Percentiles rank a stretch among this genome's conserved stretches.
Evolutionary conservation across 371 early-diverging fungal species (phyloP).

Genomic region (Haplosporangium sp.): DNA sequence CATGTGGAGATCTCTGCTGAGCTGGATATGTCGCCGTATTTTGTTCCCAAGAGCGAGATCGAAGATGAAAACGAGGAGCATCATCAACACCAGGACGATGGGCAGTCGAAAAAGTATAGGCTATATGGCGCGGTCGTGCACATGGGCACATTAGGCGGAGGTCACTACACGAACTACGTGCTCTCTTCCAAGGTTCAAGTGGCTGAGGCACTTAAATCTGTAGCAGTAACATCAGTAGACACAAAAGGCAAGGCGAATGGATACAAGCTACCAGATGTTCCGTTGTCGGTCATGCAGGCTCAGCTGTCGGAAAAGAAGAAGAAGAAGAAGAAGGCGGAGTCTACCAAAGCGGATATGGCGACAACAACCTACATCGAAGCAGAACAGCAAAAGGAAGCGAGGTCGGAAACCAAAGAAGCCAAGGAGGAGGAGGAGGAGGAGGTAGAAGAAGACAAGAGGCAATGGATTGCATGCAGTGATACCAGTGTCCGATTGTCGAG

Average conservation of each 20-base stretch:
- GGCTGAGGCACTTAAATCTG: not conserved
- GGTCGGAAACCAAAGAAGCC: not conserved
- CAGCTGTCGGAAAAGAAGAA: conserved; percentile 19
- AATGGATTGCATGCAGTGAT: conserved; percentile 51
- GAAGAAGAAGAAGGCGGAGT: conserved; percentile 22
- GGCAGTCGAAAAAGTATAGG: conserved; percentile 60
- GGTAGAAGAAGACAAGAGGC: conserved; percentile 9
- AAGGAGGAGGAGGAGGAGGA: conserved; percentile 5
- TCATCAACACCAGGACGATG: conserved; percentile 2
- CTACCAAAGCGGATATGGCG: not conserved
- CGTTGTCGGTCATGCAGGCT: conserved; percentile 22
- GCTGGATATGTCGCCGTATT: conserved; percentile 65
- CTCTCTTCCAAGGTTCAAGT: conserved; percentile 50
- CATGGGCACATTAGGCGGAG: conserved; percentile 75
- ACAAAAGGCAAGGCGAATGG: conserved; percentile 18
- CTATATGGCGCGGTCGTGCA: conserved; percentile 86
- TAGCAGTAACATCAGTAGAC: not conserved
- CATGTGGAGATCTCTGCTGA: conserved; percentile 60
- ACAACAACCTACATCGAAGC: not conserved
- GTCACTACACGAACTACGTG: conserved; percentile 81
- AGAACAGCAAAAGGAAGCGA: not conserved
- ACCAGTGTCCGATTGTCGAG: conserved; percentile 33
- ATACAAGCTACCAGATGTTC: conserved; percentile 31
- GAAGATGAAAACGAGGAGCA: conserved; percentile 30
- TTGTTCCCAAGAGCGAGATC: conserved; percentile 53